A percentile compares a stretch with the other conserved stretches of the same genome.
Conservation (phyloP, 345 rosid species). For the Camelina laxa region DNA sequence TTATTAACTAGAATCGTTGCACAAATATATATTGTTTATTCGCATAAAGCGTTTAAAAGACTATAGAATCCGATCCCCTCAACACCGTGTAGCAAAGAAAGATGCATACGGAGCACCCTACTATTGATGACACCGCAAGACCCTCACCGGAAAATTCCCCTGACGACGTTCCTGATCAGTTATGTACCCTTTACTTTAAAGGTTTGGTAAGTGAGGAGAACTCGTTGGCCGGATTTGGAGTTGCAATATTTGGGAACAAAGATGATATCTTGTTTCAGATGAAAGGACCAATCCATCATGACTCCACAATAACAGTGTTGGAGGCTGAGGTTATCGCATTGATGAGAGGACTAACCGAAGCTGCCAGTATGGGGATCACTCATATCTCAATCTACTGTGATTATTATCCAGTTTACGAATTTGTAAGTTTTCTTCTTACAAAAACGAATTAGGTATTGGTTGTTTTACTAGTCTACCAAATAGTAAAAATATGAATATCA, state of each 20-base stretch:
- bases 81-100: neutral
- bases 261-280: slow-evolving; percentile 50
- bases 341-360: slow-evolving; percentile 23
- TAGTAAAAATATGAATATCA: neutral
- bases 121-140: neutral
- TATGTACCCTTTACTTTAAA: slow-evolving; percentile 35
- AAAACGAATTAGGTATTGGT: neutral
- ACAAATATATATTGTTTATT: neutral
- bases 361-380: slow-evolving; percentile 4
- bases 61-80: neutral
- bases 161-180: neutral
- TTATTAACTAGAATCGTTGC: neutral
- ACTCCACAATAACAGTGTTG: neutral
- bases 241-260: slow-evolving; percentile 48
- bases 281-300: slow-evolving; percentile 41
- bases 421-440: slow-evolving; percentile 1
- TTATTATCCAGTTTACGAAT: neutral
- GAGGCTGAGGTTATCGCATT: slow-evolving; percentile 27
- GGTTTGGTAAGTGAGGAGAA: slow-evolving; percentile 46
- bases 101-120: neutral
- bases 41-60: neutral
- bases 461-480: neutral
- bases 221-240: slow-evolving; percentile 47
- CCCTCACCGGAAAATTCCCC: neutral
- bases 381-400: slow-evolving; percentile 25